These are phyloP conservation scores for Rhynchospora tenuis DNA, from an alignment of 176 grass and related monocot genomes.

Conservation along the genomic window DNA sequence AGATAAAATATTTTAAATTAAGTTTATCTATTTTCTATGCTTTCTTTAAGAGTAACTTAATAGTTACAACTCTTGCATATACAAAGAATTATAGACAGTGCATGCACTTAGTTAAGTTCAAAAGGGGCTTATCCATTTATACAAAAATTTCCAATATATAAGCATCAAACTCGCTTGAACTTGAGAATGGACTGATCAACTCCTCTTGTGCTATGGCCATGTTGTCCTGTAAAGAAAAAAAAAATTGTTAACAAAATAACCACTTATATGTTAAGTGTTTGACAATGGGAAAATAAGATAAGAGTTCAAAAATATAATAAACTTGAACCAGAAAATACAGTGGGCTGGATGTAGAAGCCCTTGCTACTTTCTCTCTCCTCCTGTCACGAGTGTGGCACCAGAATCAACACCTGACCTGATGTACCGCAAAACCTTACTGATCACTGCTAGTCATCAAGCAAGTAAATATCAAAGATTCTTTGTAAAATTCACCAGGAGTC, in stretches of 20 bases:
- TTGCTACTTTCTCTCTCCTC: no score
- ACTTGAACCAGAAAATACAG: no score
- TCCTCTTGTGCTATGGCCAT: constrained; percentile 80
- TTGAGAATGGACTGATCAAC: constrained; percentile 97
- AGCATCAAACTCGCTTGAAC: constrained; percentile 51
- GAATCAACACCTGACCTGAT: constrained; percentile 53
- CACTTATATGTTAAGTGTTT: neutral
- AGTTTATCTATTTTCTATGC: no score
- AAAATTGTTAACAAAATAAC: neutral
- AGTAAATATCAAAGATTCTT: constrained; percentile 1
- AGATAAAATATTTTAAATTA: no score
- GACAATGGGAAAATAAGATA: no score
- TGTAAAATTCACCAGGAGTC: neutral
- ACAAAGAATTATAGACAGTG: no score
- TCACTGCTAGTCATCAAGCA: constrained; percentile 81
- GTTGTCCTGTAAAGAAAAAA: constrained; percentile 42
- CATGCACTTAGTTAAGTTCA: no score
- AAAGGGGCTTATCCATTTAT: neutral
- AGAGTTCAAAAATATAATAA: no score
- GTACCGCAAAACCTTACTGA: constrained; percentile 76
- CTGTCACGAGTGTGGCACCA: no score
- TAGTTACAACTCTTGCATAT: no score
- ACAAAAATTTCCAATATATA: neutral
- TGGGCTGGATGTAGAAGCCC: no score
- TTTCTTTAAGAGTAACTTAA: no score